Conservation (phyloP, 148 eudicot genomes). For the Silene latifolia region DNA sequence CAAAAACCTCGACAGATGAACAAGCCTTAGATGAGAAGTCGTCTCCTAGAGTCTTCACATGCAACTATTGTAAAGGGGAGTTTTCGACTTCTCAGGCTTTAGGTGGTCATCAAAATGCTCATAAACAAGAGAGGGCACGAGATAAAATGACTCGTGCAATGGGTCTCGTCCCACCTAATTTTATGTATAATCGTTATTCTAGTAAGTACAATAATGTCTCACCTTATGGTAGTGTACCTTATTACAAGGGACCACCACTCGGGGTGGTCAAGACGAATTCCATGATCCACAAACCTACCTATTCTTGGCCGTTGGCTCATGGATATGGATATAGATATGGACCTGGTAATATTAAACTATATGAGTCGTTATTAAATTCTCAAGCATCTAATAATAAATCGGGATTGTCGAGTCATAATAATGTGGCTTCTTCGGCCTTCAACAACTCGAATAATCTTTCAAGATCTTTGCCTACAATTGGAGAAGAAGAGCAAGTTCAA, state of each 20-base stretch:
- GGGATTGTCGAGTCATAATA: conserved; percentile 1
- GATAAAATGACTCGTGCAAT: conserved; percentile 30
- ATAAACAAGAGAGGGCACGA: conserved; percentile 34
- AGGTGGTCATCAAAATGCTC: conserved; percentile 37
- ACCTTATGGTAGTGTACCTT: conserved; percentile 10
- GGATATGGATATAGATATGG: conserved; percentile 18
- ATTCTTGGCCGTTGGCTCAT: conserved; percentile 13
- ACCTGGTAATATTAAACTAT: background rate
- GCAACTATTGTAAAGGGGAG: conserved; percentile 34
- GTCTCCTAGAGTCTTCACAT: conserved; percentile 24
- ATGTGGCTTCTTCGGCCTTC: background rate
- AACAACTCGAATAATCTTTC: conserved; percentile 18
- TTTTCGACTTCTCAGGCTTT: conserved; percentile 34
- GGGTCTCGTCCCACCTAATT: conserved; percentile 4
- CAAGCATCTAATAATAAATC: conserved; percentile 4
- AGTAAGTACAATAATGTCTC: conserved; percentile 11
- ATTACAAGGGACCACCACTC: conserved; percentile 18
- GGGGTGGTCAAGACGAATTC: conserved; percentile 26
- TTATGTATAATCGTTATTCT: conserved; percentile 19
- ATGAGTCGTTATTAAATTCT: background rate
- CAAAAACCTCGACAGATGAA: background rate
- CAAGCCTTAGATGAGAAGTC: background rate
- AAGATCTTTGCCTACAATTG: conserved; percentile 9
- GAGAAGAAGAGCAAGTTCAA: conserved; percentile 13
- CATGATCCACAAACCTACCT: conserved; percentile 23